These are phyloP conservation scores for Penicillium goetzii DNA, from an alignment of 495 filamentous ascomycete genomes.

Conservation along the genomic window DNA sequence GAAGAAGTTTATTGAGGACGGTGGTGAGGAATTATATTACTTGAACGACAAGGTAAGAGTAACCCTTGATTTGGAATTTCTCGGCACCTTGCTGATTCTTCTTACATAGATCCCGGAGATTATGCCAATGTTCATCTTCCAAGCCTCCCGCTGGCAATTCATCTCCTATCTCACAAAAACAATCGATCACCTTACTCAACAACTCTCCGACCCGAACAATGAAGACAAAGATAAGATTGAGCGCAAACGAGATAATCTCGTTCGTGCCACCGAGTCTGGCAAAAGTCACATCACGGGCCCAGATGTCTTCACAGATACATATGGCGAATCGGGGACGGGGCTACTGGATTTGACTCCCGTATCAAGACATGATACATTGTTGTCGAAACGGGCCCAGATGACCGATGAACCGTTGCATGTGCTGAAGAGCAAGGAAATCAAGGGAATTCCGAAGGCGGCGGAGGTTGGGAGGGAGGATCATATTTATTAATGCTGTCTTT, in stretches of 20 bases:
- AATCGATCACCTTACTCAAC: slow-evolving; percentile 53
- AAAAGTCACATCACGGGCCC: slow-evolving; percentile 41
- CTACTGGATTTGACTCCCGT: slow-evolving; percentile 40
- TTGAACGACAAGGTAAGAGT: slow-evolving; percentile 63
- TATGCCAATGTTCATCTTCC: slow-evolving; percentile 86
- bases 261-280: slow-evolving; percentile 40
- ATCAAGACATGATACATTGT: slow-evolving; percentile 32
- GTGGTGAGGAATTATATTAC: slow-evolving; percentile 77
- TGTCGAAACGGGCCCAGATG: slow-evolving; percentile 33
- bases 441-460: slow-evolving; percentile 52
- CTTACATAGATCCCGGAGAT: slow-evolving; percentile 70
- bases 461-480: slow-evolving; percentile 49
- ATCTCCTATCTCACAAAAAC: slow-evolving; percentile 65
- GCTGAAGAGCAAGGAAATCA: slow-evolving; percentile 45
- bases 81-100: slow-evolving; percentile 19
- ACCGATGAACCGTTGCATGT: slow-evolving; percentile 34
- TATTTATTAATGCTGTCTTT: slow-evolving; percentile 38
- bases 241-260: slow-evolving; percentile 48
- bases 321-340: slow-evolving; percentile 25
- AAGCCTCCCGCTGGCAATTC: slow-evolving; percentile 79
- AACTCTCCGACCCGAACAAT: slow-evolving; percentile 25
- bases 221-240: slow-evolving; percentile 37
- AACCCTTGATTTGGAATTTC: neutral
- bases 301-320: slow-evolving; percentile 36
- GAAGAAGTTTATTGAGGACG: slow-evolving; percentile 76